Evolutionary conservation across 176 grass and related monocot species (phyloP), one percentile per base, ranked within the genome.

Genomic region (Lolium multiflorum): DNA sequence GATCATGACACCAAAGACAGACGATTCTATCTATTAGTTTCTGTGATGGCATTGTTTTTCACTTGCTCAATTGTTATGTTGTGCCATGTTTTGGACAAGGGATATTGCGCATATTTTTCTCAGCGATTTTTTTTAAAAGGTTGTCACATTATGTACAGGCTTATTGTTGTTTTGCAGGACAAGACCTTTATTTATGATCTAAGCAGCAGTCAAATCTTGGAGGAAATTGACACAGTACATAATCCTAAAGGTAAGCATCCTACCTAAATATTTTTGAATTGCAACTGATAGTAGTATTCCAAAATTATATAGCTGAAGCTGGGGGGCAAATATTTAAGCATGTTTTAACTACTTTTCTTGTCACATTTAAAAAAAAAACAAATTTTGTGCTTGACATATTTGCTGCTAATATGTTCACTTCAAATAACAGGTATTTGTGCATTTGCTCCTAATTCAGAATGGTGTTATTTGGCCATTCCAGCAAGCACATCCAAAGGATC

Each of bases 141-240:
- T 80, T 85, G 43, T 91, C 86, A 85, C 78, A 89, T 91, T 83
- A 74, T 91, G 69, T 96, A 75, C 92, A 98, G 96, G 88, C 92
- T 98, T 90, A 47, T 98, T 88, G 96, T 98, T 80, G 88, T 98
- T 87, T 92, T 98, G 94, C 96, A 90, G 82, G 78, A 96, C 54
- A 96, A 92, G 72, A 84, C 90, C 26, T 98, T 89, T 88, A 85
- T 98, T 78, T 94, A 96, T 76, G 96, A 98, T 79, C 82, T 98
- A 70, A 98, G 91, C 74, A 96, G 87, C 63, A 81, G 58, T 66
- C 83, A 49, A 83, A 95, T 98, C 43, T 80, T 98, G 94, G 96
- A 98, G 52, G 92, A 93, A 91, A 92, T 98, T 35, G 93, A 98
- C 69, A 98, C 93, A 4, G 88, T 96, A 14, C 88, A 90, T 48